phyloP scores from a whole-genome alignment of 345 rosid species.

The Citrus hindsii region DNA sequence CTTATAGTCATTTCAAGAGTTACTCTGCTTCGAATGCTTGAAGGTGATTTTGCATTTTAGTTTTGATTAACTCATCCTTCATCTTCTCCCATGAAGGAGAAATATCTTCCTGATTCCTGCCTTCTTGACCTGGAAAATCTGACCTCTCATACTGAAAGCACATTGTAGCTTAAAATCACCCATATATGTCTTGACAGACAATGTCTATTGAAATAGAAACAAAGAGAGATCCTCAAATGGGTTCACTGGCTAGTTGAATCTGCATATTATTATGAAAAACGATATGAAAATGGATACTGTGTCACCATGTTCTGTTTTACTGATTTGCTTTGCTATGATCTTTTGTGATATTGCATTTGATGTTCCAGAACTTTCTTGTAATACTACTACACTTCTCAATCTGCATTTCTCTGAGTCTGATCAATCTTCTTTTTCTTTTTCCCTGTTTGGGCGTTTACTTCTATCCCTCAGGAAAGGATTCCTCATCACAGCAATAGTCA shows the following conservation, averaged over 20 bases:
- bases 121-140: background rate
- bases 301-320: background rate
- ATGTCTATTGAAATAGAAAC: background rate
- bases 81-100: background rate
- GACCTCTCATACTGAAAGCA: background rate
- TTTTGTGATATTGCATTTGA: background rate
- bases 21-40: background rate
- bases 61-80: background rate
- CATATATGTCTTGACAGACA: background rate
- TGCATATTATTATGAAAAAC: background rate
- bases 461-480: slow-evolving; percentile 71
- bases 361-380: background rate
- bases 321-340: background rate
- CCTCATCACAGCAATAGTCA: slow-evolving; percentile 70
- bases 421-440: background rate
- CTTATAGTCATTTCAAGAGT: background rate
- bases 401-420: background rate
- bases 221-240: background rate
- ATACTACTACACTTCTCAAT: background rate
- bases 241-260: background rate
- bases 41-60: background rate
- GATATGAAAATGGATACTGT: background rate
- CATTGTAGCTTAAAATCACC: background rate
- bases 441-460: slow-evolving; percentile 11
- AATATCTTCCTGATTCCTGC: background rate